Percentiles rank a stretch among this genome's conserved stretches.
These are phyloP conservation scores for Leccinum uliginosum DNA, from an alignment of 768 basidiomycete genomes.

Conservation along the genomic window DNA sequence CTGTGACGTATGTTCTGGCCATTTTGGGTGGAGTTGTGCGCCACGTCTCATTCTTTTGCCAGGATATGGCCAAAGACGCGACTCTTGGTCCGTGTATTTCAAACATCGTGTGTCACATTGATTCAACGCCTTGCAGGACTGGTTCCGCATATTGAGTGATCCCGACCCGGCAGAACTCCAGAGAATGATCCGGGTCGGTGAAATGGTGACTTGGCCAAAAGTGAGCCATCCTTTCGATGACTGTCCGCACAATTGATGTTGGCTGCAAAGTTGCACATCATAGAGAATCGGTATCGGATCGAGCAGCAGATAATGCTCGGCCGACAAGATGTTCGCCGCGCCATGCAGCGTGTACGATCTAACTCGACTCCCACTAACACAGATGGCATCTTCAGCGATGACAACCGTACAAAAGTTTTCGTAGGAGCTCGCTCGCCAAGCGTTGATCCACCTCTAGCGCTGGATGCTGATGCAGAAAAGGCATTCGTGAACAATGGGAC, in stretches of 20 bases:
- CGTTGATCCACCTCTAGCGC: slow-evolving; percentile 56
- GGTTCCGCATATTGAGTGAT: slow-evolving; percentile 79
- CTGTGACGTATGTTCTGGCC: slow-evolving; percentile 66
- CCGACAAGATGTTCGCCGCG: slow-evolving; percentile 63
- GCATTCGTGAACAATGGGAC: slow-evolving; percentile 56
- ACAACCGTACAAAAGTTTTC: slow-evolving; percentile 17
- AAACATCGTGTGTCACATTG: neutral
- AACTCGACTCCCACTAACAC: slow-evolving; percentile 20
- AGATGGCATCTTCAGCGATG: slow-evolving; percentile 22
- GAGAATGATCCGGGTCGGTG: slow-evolving; percentile 83
- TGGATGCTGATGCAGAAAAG: slow-evolving; percentile 77
- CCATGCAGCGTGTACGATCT: slow-evolving; percentile 38
- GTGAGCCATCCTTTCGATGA: slow-evolving; percentile 36
- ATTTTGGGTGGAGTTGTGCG: slow-evolving; percentile 6
- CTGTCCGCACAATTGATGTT: slow-evolving; percentile 8
- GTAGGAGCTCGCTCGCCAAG: slow-evolving; percentile 22
- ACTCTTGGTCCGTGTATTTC: slow-evolving; percentile 47
- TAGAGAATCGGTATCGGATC: slow-evolving; percentile 83
- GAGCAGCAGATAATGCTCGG: slow-evolving; percentile 81
- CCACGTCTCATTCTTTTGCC: slow-evolving; percentile 23
- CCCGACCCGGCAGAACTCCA: slow-evolving; percentile 76
- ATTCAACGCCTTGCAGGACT: slow-evolving; percentile 49
- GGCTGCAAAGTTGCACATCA: slow-evolving; percentile 76
- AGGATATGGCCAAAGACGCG: slow-evolving; percentile 87
- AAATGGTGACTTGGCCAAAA: slow-evolving; percentile 96